A percentile compares a stretch with the other conserved stretches of the same genome.
These are phyloP conservation scores for Sechiopsis laciniata DNA, from an alignment of 306 rosid species.

Conservation along the genomic window DNA sequence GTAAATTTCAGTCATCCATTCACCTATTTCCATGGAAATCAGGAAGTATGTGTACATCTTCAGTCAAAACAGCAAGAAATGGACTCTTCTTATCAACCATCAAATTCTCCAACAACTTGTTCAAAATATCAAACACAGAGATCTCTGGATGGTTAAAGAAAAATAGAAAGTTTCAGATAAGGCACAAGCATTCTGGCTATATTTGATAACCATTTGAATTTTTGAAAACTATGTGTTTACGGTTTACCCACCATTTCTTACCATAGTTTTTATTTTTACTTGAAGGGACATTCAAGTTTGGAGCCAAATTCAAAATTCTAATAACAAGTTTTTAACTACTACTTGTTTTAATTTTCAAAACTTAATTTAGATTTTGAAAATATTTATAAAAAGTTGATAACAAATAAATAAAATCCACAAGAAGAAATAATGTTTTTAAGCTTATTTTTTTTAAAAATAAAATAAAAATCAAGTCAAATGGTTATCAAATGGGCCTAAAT, in stretches of 20 bases:
- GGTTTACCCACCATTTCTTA: neutral
- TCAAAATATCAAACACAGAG: slow-evolving; percentile 75
- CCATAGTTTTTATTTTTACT: neutral
- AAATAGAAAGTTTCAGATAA: neutral
- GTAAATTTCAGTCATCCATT: slow-evolving; percentile 18
- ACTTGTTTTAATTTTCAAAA: neutral
- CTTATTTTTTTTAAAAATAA: too few relatives aligned
- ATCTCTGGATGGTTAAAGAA: slow-evolving; percentile 37
- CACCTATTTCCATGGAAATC: slow-evolving; percentile 98
- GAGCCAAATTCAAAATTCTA: neutral
- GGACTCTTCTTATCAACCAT: slow-evolving; percentile 50
- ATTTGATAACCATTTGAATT: neutral
- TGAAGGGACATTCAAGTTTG: neutral
- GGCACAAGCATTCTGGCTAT: neutral
- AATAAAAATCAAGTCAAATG: neutral
- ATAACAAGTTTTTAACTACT: neutral
- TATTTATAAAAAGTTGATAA: neutral
- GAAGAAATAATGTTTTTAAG: neutral
- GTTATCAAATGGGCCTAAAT: too few relatives aligned
- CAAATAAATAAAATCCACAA: too few relatives aligned
- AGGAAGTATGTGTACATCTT: slow-evolving; percentile 80
- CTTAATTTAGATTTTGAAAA: neutral
- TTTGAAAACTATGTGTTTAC: too few relatives aligned
- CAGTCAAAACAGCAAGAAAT: slow-evolving; percentile 75
- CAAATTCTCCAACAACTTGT: slow-evolving; percentile 61